These are phyloP conservation scores for Vaccinium corymbosum DNA, from an alignment of 148 eudicot genomes.

Conservation along the genomic window DNA sequence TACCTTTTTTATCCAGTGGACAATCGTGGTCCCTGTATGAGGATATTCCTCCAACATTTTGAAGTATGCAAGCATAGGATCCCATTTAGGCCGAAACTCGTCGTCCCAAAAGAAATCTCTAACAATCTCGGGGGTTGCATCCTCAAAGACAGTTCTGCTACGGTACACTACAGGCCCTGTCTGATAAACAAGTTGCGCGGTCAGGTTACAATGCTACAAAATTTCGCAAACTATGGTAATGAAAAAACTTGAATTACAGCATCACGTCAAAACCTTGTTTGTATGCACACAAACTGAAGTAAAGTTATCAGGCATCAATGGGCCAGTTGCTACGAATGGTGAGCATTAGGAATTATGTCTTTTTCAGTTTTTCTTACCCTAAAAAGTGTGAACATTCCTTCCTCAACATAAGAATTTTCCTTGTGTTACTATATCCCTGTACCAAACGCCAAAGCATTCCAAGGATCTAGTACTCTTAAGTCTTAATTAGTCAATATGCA, in stretches of 20 bases:
- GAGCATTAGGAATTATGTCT: background rate
- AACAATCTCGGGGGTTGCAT: constrained; percentile 78
- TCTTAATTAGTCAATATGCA: background rate
- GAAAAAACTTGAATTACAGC: background rate
- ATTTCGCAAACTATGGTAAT: constrained; percentile 1
- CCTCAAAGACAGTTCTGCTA: constrained; percentile 88
- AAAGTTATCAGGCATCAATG: background rate
- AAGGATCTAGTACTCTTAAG: background rate
- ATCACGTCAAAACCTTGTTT: background rate
- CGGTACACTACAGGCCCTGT: constrained; percentile 70
- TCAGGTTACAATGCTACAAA: background rate
- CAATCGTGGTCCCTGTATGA: constrained; percentile 58
- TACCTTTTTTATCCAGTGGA: constrained; percentile 96
- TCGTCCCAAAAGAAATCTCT: constrained; percentile 99
- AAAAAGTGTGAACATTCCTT: background rate
- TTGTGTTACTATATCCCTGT: background rate
- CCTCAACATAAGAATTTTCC: background rate
- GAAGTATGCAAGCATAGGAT: constrained; percentile 75
- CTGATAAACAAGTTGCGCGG: constrained; percentile 32
- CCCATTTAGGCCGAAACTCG: constrained; percentile 94
- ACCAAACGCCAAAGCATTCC: background rate
- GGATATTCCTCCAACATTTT: constrained; percentile 80
- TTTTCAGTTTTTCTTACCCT: background rate
- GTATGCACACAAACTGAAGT: background rate
- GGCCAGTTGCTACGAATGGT: background rate